A percentile compares a stretch with the other conserved stretches of the same genome.
phyloP scores from a whole-genome alignment of 768 basidiomycete species.

The Podaxis sp. region DNA sequence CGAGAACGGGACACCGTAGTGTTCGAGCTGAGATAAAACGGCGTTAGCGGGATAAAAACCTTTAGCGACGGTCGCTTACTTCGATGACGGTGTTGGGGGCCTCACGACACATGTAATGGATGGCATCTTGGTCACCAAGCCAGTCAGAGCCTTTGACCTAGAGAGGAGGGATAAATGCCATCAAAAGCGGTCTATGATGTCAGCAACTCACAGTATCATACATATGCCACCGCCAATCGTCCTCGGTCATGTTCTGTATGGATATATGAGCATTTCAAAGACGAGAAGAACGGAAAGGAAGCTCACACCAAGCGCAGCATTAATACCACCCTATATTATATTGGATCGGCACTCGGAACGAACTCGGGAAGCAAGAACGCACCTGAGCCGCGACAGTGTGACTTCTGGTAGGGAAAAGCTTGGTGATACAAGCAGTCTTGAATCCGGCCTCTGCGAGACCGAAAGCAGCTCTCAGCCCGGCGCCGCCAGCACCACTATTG shows the following conservation, averaged over 20 bases:
- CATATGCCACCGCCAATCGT: slow-evolving; percentile 99
- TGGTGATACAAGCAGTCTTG: slow-evolving; percentile 99
- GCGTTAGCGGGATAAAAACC: background rate
- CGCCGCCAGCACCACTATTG: slow-evolving; percentile 91
- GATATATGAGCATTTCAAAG: slow-evolving; percentile 5
- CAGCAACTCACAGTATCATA: slow-evolving; percentile 76
- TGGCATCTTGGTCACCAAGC: slow-evolving; percentile 99
- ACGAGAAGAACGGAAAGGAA: slow-evolving; percentile 7
- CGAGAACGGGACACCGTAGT: slow-evolving; percentile 98
- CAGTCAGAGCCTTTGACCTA: slow-evolving; percentile 99
- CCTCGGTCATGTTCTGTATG: slow-evolving; percentile 94
- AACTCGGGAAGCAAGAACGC: slow-evolving; percentile 21
- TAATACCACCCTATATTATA: slow-evolving; percentile 84
- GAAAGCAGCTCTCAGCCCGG: slow-evolving; percentile 96
- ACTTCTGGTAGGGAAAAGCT: slow-evolving; percentile 97
- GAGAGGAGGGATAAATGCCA: slow-evolving; percentile 19
- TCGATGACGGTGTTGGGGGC: slow-evolving; percentile 93
- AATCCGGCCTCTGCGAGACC: slow-evolving; percentile 98
- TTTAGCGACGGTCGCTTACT: slow-evolving; percentile 39
- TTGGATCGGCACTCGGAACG: slow-evolving; percentile 17
- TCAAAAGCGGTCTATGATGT: slow-evolving; percentile 3
- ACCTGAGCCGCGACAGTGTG: slow-evolving; percentile 99
- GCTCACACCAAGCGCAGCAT: slow-evolving; percentile 91
- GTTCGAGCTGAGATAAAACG: slow-evolving; percentile 72
- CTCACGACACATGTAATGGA: slow-evolving; percentile 99